Percentiles rank a stretch among this genome's conserved stretches.
phyloP scores from a whole-genome alignment of 306 rosid species.

The Hippophae tibetana region DNA sequence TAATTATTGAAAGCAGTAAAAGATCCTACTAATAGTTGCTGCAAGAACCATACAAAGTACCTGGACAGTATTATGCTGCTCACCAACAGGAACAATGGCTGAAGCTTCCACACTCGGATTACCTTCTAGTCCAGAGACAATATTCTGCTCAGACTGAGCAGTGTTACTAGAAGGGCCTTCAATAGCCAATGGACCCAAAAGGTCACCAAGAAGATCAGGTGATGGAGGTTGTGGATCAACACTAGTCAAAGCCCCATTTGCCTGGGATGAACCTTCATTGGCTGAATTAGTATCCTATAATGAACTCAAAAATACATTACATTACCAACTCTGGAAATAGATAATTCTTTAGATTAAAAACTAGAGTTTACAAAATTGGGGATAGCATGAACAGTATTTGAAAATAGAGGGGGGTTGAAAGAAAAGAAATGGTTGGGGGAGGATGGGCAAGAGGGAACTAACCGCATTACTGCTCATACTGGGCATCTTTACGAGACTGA shows the following conservation, averaged over 20 bases:
- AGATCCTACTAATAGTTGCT: background rate
- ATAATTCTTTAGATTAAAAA: background rate
- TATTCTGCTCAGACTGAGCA: slow-evolving; percentile 33
- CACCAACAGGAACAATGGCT: slow-evolving; percentile 91
- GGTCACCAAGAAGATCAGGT: slow-evolving; percentile 70
- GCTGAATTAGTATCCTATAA: slow-evolving; percentile 57
- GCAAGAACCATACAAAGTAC: slow-evolving; percentile 25
- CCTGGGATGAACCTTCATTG: slow-evolving; percentile 40
- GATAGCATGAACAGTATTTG: slow-evolving; percentile 4
- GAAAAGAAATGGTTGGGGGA: background rate
- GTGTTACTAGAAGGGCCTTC: slow-evolving; percentile 73
- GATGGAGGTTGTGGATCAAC: slow-evolving; percentile 53
- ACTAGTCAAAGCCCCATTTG: slow-evolving; percentile 57
- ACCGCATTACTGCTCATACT: slow-evolving; percentile 49
- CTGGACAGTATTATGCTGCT: slow-evolving; percentile 67
- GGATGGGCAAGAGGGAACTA: slow-evolving; percentile 17
- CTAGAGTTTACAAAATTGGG: slow-evolving; percentile 7
- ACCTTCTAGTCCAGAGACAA: slow-evolving; percentile 43
- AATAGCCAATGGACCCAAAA: slow-evolving; percentile 89
- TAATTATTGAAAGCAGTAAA: slow-evolving; percentile 9
- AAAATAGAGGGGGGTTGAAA: background rate
- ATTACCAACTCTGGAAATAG: slow-evolving; percentile 14
- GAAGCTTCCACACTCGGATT: slow-evolving; percentile 44
- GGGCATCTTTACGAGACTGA: slow-evolving; percentile 72
- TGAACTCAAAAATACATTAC: slow-evolving; percentile 12